Base-by-base conservation (phyloP, 257 asterid species). In the Linaria vulgaris region DNA sequence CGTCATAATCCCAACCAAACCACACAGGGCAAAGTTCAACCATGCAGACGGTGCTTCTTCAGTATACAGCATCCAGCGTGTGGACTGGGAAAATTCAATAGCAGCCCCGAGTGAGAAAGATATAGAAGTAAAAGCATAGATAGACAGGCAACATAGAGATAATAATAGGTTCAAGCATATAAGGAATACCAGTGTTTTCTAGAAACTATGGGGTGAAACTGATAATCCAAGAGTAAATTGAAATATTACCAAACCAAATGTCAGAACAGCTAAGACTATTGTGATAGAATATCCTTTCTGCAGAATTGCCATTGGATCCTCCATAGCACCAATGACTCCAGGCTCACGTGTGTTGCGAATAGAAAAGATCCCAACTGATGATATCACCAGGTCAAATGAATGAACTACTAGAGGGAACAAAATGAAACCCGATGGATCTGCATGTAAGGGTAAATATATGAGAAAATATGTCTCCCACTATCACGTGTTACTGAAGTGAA, bases 1-100 rank as follows among this genome's bases (percentile, higher is more conserved):
- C 10, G 96, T 94, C 79, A 80, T 75, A 68, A 94, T 94, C 68
- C 99, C 99, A 60, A 94, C 97, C 79, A 94, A 71, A 73, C 99
- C 97, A 68, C 99, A 94, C 64, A 94, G 72, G 46, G 96, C 97
- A 77, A 90, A 90, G 81, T 85, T 90, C 67, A 94, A 62, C 99
- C 99, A 94, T 15, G 99, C 99, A 74, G 91, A 78, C 69, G 99
- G 99, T 56, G 99, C 99, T 74, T 85, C 94, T 73, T 94, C 99
- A 2, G 99, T 94, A 66, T 94, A 90, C 49, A 94, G 74, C 92
- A 94, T 83, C 99, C 95, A 94, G 79, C 96, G 95, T 21, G 99
- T 90, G 44, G 97, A 94, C 97, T 94, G 95, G 79, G 70, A 82
- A 76, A 66, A 59, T 17, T 72, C 6, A 27, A 63, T 12, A 12